Base-by-base conservation (phyloP, 2,329 filamentous ascomycete species). In the Trematosphaeria pertusa region DNA sequence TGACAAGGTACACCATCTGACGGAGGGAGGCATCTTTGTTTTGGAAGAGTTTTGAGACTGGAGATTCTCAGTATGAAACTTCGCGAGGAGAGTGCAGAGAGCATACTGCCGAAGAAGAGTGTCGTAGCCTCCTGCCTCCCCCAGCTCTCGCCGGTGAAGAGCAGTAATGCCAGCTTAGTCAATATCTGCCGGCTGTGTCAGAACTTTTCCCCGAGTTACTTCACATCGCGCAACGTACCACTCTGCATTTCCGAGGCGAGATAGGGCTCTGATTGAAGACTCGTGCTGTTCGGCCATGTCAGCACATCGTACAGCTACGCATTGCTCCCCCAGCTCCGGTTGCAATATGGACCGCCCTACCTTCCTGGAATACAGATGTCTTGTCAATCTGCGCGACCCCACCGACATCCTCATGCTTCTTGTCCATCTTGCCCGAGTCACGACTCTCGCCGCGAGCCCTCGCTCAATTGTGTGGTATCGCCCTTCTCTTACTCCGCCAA, bases 321-420 rank as follows among this genome's bases (percentile, higher is more conserved):
- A 46, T 44, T 35, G 20, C 39, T 34, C 35, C 42, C 30, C 20
- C 12, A 34, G 24, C 41, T 30, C 36, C 22, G 32, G 38, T 20
- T 38, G 40, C 18, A 36, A 31, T 40, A 37, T 19, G 32, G 39
- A 46, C 30, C n/a, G 64, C 37, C 61, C 71, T 76, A 97, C 94
- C 94, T 87, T 99, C 94, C 81, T 97, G 94, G 75, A 97, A 97
- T 59, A 99, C 94, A 65, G 93, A 91, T 46, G 93, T 97, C 69
- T 95, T 88, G 79, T 99, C 94, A 68, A 97, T 91, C 83, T 93
- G 96, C 81, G 97, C 88, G 80, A 97, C 84, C 71, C 89, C 87
- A 73, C 97, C 93, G 71, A 87, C 90, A 81, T 99, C 94, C 83
- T 97, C 94, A 76, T 99, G 93, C 82, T 96, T 97, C 81, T 99